Percentiles rank a stretch among this genome's conserved stretches.
phyloP scores from a whole-genome alignment of 1,139 yeast species.

The Debaryomyces sp. region DNA sequence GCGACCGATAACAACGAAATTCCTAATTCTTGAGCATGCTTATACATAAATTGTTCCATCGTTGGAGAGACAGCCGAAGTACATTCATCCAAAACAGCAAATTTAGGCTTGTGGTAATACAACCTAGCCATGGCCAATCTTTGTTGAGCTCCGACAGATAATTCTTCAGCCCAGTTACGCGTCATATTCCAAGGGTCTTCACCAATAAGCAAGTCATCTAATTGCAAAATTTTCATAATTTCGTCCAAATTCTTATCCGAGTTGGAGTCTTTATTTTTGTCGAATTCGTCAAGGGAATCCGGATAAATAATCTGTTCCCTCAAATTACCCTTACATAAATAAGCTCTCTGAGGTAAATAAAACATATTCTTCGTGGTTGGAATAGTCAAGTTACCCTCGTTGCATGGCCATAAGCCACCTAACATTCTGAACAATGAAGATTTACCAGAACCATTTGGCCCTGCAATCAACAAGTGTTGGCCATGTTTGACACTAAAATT shows the following conservation, averaged over 20 bases:
- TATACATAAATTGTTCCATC: conserved; percentile 88
- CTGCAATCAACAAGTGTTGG: conserved; percentile 84
- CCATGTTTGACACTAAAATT: conserved; percentile 78
- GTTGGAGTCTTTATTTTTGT: conserved; percentile 38
- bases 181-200: conserved; percentile 59
- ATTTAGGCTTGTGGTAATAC: conserved; percentile 87
- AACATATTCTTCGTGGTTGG: conserved; percentile 76
- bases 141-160: conserved; percentile 92
- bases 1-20: conserved; percentile 89
- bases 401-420: conserved; percentile 93
- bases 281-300: conserved; percentile 63
- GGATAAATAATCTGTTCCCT: conserved; percentile 92
- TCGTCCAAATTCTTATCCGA: conserved; percentile 66
- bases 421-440: conserved; percentile 86
- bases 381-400: conserved; percentile 60
- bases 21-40: conserved; percentile 77
- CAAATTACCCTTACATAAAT: conserved; percentile 71
- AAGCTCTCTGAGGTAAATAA: conserved; percentile 91
- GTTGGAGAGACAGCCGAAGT: conserved; percentile 92
- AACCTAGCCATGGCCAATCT: conserved; percentile 91
- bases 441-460: conserved; percentile 96
- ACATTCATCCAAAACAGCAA: conserved; percentile 94
- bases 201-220: conserved; percentile 53
- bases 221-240: conserved; percentile 61
- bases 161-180: conserved; percentile 87